phyloP scores from a whole-genome alignment of 345 rosid species.

The Bruguiera gymnorhiza region DNA sequence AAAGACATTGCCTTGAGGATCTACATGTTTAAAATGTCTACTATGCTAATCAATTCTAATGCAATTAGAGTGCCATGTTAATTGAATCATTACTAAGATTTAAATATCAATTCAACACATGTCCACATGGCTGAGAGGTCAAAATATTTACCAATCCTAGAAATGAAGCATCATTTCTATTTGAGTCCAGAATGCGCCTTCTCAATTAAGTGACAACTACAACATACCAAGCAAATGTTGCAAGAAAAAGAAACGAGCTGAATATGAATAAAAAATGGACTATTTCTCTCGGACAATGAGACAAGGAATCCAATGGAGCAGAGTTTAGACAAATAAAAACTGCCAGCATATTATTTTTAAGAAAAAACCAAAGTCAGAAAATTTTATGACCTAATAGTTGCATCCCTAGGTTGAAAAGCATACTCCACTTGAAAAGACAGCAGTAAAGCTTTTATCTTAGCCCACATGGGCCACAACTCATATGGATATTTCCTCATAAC shows the following conservation, averaged over 20 bases:
- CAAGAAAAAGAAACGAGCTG: not conserved
- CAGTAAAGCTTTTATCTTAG: not conserved
- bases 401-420: too few species aligned
- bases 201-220: slow-evolving; percentile 5
- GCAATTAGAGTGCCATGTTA: not conserved
- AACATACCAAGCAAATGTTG: not conserved
- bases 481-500: not conserved
- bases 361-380: too few species aligned
- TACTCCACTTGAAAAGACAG: too few species aligned
- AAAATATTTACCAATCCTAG: not conserved
- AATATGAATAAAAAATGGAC: not conserved
- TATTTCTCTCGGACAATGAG: not conserved
- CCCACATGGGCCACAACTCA: not conserved
- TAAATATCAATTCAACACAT: not conserved
- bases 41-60: not conserved
- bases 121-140: not conserved
- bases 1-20: not conserved
- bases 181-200: not conserved
- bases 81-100: not conserved
- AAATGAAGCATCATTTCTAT: not conserved
- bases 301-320: not conserved
- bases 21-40: not conserved
- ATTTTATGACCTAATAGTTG: too few species aligned
- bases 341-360: not conserved
- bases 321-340: not conserved